phyloP scores from a whole-genome alignment of 2,329 filamentous ascomycete genomes.

The Penicillium sclerotigenum region DNA sequence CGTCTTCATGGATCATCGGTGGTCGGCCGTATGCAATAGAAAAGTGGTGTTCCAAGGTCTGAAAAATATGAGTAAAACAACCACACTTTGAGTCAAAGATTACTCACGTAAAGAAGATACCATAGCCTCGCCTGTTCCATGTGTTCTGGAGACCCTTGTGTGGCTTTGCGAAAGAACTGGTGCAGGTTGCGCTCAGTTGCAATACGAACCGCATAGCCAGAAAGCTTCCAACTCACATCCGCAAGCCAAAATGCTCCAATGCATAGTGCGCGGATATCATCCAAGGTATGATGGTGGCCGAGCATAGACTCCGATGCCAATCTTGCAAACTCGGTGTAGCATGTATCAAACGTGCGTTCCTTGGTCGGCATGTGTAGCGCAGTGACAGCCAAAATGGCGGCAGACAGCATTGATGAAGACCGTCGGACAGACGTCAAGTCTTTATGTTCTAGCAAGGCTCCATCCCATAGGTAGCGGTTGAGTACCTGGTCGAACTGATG shows the following conservation, averaged over 20 bases:
- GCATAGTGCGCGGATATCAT: constrained; percentile 53
- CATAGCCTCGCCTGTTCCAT: constrained; percentile 38
- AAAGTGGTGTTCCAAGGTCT: constrained; percentile 45
- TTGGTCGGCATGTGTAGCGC: constrained; percentile 50
- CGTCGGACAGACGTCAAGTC: constrained; percentile 47
- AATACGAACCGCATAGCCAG: constrained; percentile 43
- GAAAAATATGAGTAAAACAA: constrained; percentile 12
- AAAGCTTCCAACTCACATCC: constrained; percentile 51
- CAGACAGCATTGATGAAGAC: constrained; percentile 45
- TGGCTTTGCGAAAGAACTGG: constrained; percentile 43
- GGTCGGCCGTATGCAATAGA: constrained; percentile 46
- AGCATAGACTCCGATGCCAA: constrained; percentile 55
- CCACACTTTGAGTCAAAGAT: no score
- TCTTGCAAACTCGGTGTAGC: constrained; percentile 52
- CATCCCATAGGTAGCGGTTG: constrained; percentile 42
- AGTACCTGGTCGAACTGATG: constrained; percentile 42
- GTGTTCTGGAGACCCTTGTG: constrained; percentile 38
- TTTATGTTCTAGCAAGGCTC: constrained; percentile 47
- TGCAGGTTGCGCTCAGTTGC: constrained; percentile 45
- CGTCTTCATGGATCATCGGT: constrained; percentile 44
- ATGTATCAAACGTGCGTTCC: constrained; percentile 48
- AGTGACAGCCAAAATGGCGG: constrained; percentile 49
- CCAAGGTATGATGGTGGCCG: constrained; percentile 49
- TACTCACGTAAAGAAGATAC: constrained; percentile 45
- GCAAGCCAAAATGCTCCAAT: constrained; percentile 57